Evolutionary conservation across 2,329 filamentous ascomycete species (phyloP).

Genomic region (Capronia coronata): DNA sequence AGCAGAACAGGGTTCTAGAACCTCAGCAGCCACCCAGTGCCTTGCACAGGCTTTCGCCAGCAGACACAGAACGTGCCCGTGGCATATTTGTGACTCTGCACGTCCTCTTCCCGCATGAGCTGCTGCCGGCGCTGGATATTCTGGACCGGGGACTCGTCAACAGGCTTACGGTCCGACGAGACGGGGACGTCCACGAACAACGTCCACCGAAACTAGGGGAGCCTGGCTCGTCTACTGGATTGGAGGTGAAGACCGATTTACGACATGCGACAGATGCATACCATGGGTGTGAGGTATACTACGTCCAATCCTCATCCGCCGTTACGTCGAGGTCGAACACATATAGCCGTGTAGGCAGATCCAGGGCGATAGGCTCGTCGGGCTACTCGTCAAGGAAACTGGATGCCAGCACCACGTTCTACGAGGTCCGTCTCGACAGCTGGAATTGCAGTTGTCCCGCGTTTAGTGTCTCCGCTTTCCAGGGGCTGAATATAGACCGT

Average conservation of each 20-base stretch:
- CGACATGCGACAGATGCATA: background rate
- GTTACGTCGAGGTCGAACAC: slow-evolving; percentile 7
- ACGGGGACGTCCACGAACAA: background rate
- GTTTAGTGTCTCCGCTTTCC: slow-evolving; percentile 69
- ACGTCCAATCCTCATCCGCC: slow-evolving; percentile 56
- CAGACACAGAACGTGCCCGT: slow-evolving; percentile 11
- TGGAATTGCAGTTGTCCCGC: slow-evolving; percentile 91
- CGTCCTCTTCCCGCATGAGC: slow-evolving; percentile 70
- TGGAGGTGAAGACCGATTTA: background rate
- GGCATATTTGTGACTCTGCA: slow-evolving; percentile 68
- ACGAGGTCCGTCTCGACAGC: slow-evolving; percentile 64
- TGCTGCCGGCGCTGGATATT: slow-evolving; percentile 80
- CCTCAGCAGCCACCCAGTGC: background rate
- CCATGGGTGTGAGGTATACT: slow-evolving; percentile 44
- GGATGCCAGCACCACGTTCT: slow-evolving; percentile 38
- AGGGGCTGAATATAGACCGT: slow-evolving; percentile 28
- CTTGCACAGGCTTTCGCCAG: slow-evolving; percentile 4
- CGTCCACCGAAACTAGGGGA: too few species aligned
- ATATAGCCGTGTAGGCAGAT: background rate
- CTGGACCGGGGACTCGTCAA: slow-evolving; percentile 71
- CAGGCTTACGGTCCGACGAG: slow-evolving; percentile 36
- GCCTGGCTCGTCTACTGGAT: background rate
- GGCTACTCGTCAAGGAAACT: background rate
- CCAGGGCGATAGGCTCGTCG: background rate
- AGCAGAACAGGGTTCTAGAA: background rate